A percentile compares a stretch with the other conserved stretches of the same genome.
Conservation (phyloP, 1,284 basidiomycete species). For the Ustilago sp. region DNA sequence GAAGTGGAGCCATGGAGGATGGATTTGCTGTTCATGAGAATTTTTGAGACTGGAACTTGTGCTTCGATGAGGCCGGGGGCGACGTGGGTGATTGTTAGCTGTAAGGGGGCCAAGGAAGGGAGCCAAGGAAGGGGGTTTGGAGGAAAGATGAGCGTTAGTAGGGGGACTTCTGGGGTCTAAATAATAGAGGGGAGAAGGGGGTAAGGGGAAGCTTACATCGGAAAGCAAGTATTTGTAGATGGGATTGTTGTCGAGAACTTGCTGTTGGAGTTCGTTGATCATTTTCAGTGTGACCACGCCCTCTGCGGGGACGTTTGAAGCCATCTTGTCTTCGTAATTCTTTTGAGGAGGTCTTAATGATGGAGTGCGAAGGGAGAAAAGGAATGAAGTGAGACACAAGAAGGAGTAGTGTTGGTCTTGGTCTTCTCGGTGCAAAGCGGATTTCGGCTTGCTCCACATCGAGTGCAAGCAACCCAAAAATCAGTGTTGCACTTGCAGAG, state of each 20-base stretch:
- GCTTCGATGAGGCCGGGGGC: constrained; percentile 41
- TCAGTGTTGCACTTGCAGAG: not conserved
- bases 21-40: constrained; percentile 51
- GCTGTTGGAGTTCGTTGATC: constrained; percentile 49
- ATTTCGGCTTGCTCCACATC: constrained; percentile 8
- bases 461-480: constrained; percentile 5
- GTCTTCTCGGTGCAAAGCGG: constrained; percentile 5
- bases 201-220: constrained; percentile 29
- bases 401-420: constrained; percentile 2
- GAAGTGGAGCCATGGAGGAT: constrained; percentile 58
- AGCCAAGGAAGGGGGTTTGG: not conserved
- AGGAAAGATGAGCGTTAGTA: not conserved
- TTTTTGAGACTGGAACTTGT: constrained; percentile 37
- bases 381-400: not conserved
- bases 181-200: not conserved
- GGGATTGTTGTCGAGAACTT: constrained; percentile 47
- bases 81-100: constrained; percentile 41
- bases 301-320: not conserved
- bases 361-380: not conserved
- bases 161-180: too few species aligned
- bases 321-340: constrained; percentile 8
- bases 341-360: not conserved
- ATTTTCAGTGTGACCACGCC: constrained; percentile 32
- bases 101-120: not conserved
- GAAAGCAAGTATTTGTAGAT: constrained; percentile 56